phyloP scores from a whole-genome alignment of 225 moss, liverwort and hornwort genomes.

The Straminergon stramineum region DNA sequence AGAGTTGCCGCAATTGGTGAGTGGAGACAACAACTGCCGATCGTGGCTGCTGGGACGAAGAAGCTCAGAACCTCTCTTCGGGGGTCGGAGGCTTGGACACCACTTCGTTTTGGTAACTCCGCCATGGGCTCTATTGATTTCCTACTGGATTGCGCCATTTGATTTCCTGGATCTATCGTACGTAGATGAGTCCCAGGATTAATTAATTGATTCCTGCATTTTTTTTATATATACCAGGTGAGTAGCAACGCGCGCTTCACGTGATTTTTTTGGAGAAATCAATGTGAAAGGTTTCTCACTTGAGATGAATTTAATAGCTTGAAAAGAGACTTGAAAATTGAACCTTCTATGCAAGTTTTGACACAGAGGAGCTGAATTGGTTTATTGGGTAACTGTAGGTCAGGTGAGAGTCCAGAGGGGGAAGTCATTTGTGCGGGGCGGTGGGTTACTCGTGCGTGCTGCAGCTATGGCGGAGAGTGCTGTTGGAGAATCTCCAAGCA shows the following conservation, averaged over 20 bases:
- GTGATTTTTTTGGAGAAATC: neutral
- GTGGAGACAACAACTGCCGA: neutral
- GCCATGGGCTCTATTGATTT: neutral
- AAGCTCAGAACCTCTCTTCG: neutral
- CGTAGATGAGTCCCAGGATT: neutral
- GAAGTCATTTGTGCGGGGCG: neutral
- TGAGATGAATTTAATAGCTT: neutral
- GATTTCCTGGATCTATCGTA: neutral
- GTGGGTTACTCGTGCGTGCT: neutral
- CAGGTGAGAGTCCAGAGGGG: neutral
- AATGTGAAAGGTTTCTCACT: neutral
- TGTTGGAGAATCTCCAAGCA: constrained; percentile 9
- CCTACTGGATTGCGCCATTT: neutral
- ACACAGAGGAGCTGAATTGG: neutral
- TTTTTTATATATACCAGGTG: neutral
- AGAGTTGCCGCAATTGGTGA: neutral
- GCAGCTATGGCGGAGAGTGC: constrained; percentile 25
- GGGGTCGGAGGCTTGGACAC: neutral
- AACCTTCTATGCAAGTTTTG: neutral
- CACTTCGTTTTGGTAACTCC: neutral
- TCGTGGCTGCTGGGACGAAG: neutral
- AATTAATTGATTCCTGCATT: neutral
- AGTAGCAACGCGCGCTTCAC: no score
- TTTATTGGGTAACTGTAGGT: neutral
- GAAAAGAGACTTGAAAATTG: neutral